A percentile compares a stretch with the other conserved stretches of the same genome.
Conservation (phyloP, 371 early-diverging fungal genomes). For the Mortierella sp. region DNA sequence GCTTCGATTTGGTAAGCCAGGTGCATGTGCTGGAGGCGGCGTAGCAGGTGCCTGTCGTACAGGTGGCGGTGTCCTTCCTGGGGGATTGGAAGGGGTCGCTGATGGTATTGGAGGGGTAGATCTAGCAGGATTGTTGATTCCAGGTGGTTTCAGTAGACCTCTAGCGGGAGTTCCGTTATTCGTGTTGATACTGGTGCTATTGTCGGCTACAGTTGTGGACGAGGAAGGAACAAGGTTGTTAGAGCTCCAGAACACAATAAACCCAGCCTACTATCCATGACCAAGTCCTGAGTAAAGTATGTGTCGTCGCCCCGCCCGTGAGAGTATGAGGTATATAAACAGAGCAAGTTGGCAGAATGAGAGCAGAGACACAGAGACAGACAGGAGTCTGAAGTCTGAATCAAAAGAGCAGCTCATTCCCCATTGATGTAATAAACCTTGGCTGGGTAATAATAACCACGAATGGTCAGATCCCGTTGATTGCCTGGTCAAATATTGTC, state of each 20-base stretch:
- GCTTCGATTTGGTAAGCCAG: conserved; percentile 36
- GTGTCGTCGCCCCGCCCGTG: background rate
- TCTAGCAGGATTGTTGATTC: conserved; percentile 32
- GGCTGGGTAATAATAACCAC: conserved; percentile 2
- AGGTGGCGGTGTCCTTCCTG: conserved; percentile 57
- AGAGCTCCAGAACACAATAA: background rate
- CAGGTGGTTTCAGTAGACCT: conserved; percentile 47
- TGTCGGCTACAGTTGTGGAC: conserved; percentile 22
- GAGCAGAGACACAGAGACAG: background rate
- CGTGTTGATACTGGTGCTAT: conserved; percentile 21
- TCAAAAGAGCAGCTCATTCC: conserved; percentile 5
- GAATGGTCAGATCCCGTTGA: background rate
- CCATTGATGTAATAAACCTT: conserved; percentile 5
- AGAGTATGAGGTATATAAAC: background rate
- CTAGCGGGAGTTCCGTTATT: conserved; percentile 55
- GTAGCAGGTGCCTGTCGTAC: conserved; percentile 47
- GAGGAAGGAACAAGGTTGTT: background rate
- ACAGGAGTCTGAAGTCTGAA: background rate
- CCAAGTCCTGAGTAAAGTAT: background rate
- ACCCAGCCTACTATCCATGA: background rate
- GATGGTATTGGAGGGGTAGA: conserved; percentile 49
- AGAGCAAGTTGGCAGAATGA: background rate
- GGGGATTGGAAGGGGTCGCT: conserved; percentile 36
- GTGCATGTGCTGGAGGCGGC: conserved; percentile 57
- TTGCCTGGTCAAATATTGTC: background rate